Base-by-base conservation (phyloP, 139 green algal genomes). In the Zygnema cylindricum region DNA sequence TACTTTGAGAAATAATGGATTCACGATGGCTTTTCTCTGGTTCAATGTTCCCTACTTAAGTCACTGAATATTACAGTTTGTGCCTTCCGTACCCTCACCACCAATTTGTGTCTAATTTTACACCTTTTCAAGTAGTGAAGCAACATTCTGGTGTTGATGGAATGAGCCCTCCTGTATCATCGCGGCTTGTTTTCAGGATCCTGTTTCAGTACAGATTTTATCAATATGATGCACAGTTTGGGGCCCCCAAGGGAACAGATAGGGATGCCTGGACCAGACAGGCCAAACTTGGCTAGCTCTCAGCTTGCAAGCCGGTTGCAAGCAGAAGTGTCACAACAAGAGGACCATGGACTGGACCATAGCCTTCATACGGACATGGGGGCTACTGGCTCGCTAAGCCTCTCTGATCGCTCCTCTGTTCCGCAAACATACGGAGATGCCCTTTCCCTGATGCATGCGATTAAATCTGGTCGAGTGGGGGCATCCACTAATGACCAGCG, bases 401-500 rank as follows among this genome's bases (percentile, higher is more conserved):
- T 63, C 49, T 63, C 49, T 63, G 49, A 63, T 25, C 49, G 49
- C 7, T 63, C 49, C 49, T 16, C 49, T 63, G 49, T 63, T 63
- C 49, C 49, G 7, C 16, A 7, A 63, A 63, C 49, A 25, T 63
- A 63, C 16, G 49, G 49, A 63, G 49, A 63, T 25, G 49, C 49
- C 49, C 49, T 63, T 63, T 63, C 49, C 7, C 7, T 63, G 16
- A 16, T 63, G 49, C 49, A 63, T 16, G 7, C 49, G 49, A 7
- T 63, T 16, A 63, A 63, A 16, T 63, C 49, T 25, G 36, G 33
- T 25, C 69, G 77, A 7, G 55, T 54, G n/a, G 30, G 2, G 77
- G 30, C 71, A 79, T 79, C 71, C 38, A 79, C 71, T 3, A 79
- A 16, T 16, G 71, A 79, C 38, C 71, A 79, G 38, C 36, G 71